Base-by-base conservation (phyloP, 768 basidiomycete genomes). In the Phallus indusiatus region DNA sequence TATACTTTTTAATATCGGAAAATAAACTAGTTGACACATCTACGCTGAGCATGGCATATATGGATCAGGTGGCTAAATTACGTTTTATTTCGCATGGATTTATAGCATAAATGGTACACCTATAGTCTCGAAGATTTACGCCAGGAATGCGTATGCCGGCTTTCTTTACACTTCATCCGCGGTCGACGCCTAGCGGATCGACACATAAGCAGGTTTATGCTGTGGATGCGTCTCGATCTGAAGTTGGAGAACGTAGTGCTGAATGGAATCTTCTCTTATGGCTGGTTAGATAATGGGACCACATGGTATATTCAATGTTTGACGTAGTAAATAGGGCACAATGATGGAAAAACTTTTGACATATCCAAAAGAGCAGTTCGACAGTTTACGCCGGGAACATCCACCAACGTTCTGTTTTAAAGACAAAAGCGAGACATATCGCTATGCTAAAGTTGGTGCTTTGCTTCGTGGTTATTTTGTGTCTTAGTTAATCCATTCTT, bases 271-370 rank as follows among this genome's bases (percentile, higher is more conserved):
- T 90, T n/a, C 69, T 92, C 60, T 79, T 81, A 0, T 88, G 85
- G 82, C 76, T 91, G 80, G 87, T 86, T 53, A 53, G 80, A 70
- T 7, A 12, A 42, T 55, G 1, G 17, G 20, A 11, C 21, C n/a
- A 10, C 56, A 16, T 53, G 49, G n/a, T 17, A 34, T 52, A 5
- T 37, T 46, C 37, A 21, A 28, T 33, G 37, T 28, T 12, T 28
- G 12, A 51, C 18, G 12, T 12, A 8, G 4, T 16, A 22, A 14
- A 2, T 64, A 95, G 91, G 95, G 95, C 2, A 86, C 85, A 1
- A 77, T 97, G 59, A 72, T 97, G 21, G 95, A 99, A 70, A 94
- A 89, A 66, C 86, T 89, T 66, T 68, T 99, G 56, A 97, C 94
- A 0, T 73, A 80, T 54, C 67, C 83, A 0, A 73, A 79, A 5